phyloP scores from a whole-genome alignment of 768 basidiomycete species.

The Russula sp. region DNA sequence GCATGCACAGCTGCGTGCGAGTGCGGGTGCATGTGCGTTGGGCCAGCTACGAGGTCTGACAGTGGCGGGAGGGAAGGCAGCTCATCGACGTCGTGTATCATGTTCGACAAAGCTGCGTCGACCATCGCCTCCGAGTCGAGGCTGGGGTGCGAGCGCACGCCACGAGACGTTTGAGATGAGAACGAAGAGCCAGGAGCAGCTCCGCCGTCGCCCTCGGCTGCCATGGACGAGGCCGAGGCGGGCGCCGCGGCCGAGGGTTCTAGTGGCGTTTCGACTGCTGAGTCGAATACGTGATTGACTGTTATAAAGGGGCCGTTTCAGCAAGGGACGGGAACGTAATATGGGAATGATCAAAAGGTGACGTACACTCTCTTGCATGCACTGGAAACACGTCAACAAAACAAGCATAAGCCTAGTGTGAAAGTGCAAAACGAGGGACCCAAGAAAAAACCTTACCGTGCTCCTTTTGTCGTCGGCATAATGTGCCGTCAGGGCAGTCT shows the following conservation, averaged over 20 bases:
- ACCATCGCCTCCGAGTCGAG: slow-evolving; percentile 15
- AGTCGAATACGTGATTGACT: slow-evolving; percentile 32
- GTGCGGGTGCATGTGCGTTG: slow-evolving; percentile 14
- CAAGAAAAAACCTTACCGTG: slow-evolving; percentile 39
- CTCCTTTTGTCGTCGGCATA: slow-evolving; percentile 57
- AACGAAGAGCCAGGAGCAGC: not conserved
- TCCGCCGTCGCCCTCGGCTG: not conserved
- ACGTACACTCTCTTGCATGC: slow-evolving; percentile 73
- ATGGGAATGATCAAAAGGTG: not conserved
- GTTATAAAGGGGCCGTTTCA: not conserved
- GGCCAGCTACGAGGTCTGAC: slow-evolving; percentile 8
- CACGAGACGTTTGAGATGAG: slow-evolving; percentile 2
- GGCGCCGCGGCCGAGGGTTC: not conserved
- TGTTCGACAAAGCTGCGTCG: slow-evolving; percentile 9
- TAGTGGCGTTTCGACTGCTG: not conserved
- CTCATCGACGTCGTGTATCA: slow-evolving; percentile 5
- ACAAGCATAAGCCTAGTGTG: not conserved
- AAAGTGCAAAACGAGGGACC: not conserved
- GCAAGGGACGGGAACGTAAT: not conserved
- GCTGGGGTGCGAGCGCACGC: slow-evolving; percentile 8
- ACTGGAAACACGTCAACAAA: slow-evolving; percentile 31
- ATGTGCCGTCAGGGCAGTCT: slow-evolving; percentile 59
- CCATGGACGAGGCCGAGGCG: not conserved
- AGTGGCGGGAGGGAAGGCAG: slow-evolving; percentile 7
- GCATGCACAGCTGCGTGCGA: slow-evolving; percentile 14